Evolutionary conservation across 495 filamentous ascomycete genomes (phyloP).

Genomic region (Xylaria grammica): DNA sequence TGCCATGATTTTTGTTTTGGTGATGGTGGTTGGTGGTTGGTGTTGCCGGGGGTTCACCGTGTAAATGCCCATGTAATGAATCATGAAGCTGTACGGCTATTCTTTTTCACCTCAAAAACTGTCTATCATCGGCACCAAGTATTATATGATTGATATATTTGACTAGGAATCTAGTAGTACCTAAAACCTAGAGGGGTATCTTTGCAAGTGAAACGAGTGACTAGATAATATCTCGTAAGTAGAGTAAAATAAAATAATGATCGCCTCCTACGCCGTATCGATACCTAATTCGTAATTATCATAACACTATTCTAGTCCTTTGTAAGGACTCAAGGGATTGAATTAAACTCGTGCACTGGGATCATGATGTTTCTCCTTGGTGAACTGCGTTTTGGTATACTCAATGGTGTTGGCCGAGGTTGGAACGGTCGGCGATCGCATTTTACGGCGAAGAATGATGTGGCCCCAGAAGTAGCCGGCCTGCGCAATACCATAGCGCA

Average conservation of each 20-base stretch:
- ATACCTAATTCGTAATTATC: background rate
- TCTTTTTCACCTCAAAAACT: background rate
- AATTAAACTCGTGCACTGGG: conserved; percentile 32
- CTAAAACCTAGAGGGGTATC: conserved; percentile 11
- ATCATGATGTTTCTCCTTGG: conserved; percentile 32
- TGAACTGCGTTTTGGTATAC: conserved; percentile 32
- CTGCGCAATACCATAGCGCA: conserved; percentile 49
- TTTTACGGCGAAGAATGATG: conserved; percentile 55
- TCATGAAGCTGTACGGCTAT: conserved; percentile 2
- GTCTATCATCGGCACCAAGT: background rate
- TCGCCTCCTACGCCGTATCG: background rate
- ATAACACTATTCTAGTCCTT: background rate
- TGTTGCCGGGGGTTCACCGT: background rate
- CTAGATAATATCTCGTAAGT: background rate
- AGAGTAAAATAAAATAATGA: background rate
- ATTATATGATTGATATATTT: background rate
- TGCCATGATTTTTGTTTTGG: too few species aligned
- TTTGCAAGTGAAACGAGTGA: conserved; percentile 6
- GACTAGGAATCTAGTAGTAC: background rate
- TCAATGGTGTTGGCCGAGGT: conserved; percentile 23
- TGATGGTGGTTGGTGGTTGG: too few species aligned
- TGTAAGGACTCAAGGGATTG: background rate
- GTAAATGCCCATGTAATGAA: background rate
- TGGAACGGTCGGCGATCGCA: conserved; percentile 32
- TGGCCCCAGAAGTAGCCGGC: conserved; percentile 57